A percentile compares a stretch with the other conserved stretches of the same genome.
These are phyloP conservation scores for Leishmania turanica DNA, from an alignment of 208 protist genomes.

Conservation along the genomic window DNA sequence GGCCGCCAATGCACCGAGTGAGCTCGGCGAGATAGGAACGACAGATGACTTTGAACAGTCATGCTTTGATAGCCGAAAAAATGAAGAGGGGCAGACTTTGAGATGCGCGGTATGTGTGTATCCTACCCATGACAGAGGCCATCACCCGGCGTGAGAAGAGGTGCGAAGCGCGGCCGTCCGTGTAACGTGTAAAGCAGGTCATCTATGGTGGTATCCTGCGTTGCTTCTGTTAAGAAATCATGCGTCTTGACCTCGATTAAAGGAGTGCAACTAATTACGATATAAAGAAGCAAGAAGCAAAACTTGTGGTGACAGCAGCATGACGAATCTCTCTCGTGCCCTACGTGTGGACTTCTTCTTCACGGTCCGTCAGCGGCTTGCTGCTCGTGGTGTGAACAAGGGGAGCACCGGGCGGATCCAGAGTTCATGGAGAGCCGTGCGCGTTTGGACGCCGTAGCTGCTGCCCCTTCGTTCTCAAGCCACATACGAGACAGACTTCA, in stretches of 20 bases:
- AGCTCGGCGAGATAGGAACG: background rate
- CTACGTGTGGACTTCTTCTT: background rate
- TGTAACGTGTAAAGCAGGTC: background rate
- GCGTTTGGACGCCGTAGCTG: background rate
- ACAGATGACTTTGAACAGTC: background rate
- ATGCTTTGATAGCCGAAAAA: background rate
- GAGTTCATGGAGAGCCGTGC: background rate
- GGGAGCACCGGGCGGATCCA: background rate
- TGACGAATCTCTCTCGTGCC: background rate
- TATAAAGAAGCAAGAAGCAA: background rate
- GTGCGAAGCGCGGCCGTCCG: background rate
- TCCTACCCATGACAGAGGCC: background rate
- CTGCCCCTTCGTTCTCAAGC: background rate
- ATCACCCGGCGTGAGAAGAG: background rate
- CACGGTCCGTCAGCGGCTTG: background rate
- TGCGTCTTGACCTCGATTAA: background rate
- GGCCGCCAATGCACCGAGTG: background rate
- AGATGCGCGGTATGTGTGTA: background rate
- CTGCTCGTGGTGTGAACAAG: background rate
- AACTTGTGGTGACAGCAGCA: background rate
- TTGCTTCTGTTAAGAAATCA: background rate
- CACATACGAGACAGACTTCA: background rate
- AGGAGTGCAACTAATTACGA: background rate
- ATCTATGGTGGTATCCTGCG: background rate
- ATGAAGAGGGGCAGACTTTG: background rate